phyloP scores from a whole-genome alignment of 139 green algal genomes.

The Chlorella sp. region DNA sequence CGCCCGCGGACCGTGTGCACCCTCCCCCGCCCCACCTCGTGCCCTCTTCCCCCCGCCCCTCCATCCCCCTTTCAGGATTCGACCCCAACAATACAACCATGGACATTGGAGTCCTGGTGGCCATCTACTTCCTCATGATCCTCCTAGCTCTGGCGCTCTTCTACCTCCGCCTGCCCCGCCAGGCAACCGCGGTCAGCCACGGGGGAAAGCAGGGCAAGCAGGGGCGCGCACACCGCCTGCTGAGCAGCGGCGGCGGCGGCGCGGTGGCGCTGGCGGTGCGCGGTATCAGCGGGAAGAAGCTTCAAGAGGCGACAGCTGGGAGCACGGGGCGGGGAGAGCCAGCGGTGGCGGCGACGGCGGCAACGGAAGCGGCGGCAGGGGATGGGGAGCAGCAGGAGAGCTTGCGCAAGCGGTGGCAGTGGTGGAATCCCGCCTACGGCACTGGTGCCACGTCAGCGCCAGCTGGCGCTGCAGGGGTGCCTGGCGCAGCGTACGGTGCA shows the following conservation, averaged over 20 bases:
- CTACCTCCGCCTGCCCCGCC: conserved; percentile 37
- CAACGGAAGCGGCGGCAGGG: background rate
- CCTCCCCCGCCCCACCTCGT: too few relatives aligned
- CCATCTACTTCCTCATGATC: conserved; percentile 36
- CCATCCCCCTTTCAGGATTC: conserved; percentile 28
- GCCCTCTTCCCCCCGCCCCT: background rate
- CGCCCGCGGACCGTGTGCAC: background rate
- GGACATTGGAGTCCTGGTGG: conserved; percentile 49
- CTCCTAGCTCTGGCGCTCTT: conserved; percentile 38
- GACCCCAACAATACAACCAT: conserved; percentile 19
- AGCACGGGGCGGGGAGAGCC: background rate
- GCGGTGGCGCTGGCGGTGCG: background rate
- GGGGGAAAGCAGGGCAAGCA: too few relatives aligned
- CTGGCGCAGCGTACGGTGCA: background rate
- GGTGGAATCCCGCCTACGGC: background rate
- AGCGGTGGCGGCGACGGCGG: background rate
- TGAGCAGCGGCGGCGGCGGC: background rate
- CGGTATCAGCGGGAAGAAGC: background rate
- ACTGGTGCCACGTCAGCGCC: too few relatives aligned
- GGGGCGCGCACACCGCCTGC: background rate
- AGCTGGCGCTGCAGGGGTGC: background rate
- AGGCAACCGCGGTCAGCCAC: background rate
- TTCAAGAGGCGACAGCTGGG: background rate
- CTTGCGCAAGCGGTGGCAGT: background rate
- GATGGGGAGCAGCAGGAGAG: background rate